Evolutionary conservation across 768 basidiomycete genomes (phyloP).

Genomic region (Boletus edulis): DNA sequence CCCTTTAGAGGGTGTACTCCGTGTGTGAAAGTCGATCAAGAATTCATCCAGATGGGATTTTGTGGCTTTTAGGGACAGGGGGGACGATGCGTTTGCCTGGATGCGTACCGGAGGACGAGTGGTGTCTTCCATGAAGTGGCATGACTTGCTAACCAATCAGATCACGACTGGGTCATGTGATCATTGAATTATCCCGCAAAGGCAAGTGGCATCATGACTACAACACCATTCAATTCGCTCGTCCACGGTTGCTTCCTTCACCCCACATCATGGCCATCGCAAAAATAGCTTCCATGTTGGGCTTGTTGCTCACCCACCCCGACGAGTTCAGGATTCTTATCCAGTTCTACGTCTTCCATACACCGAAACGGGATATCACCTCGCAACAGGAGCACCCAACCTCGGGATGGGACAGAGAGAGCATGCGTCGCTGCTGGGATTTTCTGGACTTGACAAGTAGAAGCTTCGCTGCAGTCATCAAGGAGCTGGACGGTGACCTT

Average conservation of each 20-base stretch:
- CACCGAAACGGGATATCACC: constrained; percentile 80
- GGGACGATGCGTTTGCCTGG: constrained; percentile 33
- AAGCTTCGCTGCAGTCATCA: constrained; percentile 91
- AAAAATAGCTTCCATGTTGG: constrained; percentile 53
- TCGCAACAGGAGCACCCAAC: constrained; percentile 67
- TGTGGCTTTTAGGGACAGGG: constrained; percentile 40
- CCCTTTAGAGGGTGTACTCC: constrained; percentile 46
- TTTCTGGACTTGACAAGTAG: constrained; percentile 87
- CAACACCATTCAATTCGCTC: too few species aligned
- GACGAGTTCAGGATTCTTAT: constrained; percentile 79
- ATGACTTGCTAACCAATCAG: not conserved
- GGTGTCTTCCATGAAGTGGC: constrained; percentile 42
- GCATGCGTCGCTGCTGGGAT: constrained; percentile 89
- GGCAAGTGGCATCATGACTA: too few species aligned
- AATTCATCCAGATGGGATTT: constrained; percentile 45
- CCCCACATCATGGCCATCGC: constrained; percentile 44
- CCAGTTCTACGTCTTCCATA: constrained; percentile 82
- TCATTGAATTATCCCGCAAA: not conserved
- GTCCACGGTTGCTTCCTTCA: not conserved
- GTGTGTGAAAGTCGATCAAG: constrained; percentile 46
- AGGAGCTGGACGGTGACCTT: constrained; percentile 93
- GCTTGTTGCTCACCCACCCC: constrained; percentile 74
- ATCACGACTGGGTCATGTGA: constrained; percentile 7
- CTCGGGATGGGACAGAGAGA: constrained; percentile 82
- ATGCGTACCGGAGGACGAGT: constrained; percentile 50